These are phyloP conservation scores for Acanthamoeba triangularis DNA, from an alignment of 208 protist genomes.

Conservation along the genomic window DNA sequence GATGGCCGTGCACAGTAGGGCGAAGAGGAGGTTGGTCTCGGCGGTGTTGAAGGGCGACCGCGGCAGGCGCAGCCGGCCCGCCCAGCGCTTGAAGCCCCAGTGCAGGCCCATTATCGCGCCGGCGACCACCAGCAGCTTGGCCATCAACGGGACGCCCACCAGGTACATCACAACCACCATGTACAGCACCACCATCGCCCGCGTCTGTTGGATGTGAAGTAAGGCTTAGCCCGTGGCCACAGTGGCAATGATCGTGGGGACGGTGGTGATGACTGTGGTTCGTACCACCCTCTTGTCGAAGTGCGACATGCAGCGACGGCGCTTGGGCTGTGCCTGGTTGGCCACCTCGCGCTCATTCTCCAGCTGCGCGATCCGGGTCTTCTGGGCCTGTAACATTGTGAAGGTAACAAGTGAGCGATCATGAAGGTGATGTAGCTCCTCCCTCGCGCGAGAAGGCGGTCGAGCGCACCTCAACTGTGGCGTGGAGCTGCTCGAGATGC, in stretches of 20 bases:
- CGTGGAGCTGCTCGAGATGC: neutral
- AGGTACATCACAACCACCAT: neutral
- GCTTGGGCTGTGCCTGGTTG: too few relatives aligned
- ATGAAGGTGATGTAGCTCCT: neutral
- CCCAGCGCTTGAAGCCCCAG: neutral
- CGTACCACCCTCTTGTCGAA: neutral
- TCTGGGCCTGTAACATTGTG: neutral
- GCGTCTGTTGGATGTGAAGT: too few relatives aligned
- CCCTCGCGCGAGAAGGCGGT: neutral
- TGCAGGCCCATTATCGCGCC: neutral
- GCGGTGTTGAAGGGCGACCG: neutral
- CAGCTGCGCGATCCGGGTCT: neutral
- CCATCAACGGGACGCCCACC: neutral
- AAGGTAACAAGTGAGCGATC: neutral
- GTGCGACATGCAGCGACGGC: neutral
- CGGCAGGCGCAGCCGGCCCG: neutral
- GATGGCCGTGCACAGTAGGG: neutral
- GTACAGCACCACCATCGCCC: neutral
- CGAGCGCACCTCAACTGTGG: conserved; percentile 16
- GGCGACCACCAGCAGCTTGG: neutral
- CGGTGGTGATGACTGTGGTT: too few relatives aligned
- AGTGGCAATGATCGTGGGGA: too few relatives aligned
- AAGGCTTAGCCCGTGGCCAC: too few relatives aligned
- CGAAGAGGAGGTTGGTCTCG: neutral
- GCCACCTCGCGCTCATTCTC: neutral